These are phyloP conservation scores for Fraxinus albicans DNA, from an alignment of 305 asterid species.

Conservation along the genomic window DNA sequence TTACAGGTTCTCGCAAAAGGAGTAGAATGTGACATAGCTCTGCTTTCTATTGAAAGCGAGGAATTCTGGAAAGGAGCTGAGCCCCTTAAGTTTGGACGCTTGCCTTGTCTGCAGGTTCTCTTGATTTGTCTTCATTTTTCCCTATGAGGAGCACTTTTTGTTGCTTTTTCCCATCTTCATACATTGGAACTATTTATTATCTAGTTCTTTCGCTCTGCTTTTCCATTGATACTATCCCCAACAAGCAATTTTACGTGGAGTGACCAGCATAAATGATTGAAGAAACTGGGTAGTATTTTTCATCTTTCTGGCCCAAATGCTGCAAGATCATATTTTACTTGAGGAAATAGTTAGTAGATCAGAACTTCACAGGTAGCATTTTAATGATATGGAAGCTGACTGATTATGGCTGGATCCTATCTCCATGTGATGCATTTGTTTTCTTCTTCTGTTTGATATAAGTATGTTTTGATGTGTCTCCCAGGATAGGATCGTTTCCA, in stretches of 20 bases:
- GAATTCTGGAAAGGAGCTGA: slow-evolving; percentile 80
- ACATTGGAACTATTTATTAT: background rate
- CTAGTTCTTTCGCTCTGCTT: background rate
- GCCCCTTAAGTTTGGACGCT: slow-evolving; percentile 49
- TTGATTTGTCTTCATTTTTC: slow-evolving; percentile 11
- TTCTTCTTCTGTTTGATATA: background rate
- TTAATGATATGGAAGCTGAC: background rate
- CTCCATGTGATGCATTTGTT: background rate
- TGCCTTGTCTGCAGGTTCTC: slow-evolving; percentile 55
- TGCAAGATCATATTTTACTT: background rate
- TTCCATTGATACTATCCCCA: background rate
- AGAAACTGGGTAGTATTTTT: slow-evolving; percentile 3
- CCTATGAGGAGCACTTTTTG: background rate
- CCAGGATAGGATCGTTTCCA: background rate
- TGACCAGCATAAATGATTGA: background rate
- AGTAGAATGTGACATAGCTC: slow-evolving; percentile 94
- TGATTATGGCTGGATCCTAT: background rate
- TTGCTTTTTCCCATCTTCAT: background rate
- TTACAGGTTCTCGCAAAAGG: slow-evolving; percentile 91
- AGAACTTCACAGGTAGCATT: background rate
- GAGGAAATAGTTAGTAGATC: background rate
- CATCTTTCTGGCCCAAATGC: background rate
- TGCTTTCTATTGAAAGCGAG: slow-evolving; percentile 80
- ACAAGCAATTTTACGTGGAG: slow-evolving; percentile 5
- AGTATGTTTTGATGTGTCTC: background rate